Conservation (phyloP, 75 land plant genomes). For the Pseudotsuga menziesii region DNA sequence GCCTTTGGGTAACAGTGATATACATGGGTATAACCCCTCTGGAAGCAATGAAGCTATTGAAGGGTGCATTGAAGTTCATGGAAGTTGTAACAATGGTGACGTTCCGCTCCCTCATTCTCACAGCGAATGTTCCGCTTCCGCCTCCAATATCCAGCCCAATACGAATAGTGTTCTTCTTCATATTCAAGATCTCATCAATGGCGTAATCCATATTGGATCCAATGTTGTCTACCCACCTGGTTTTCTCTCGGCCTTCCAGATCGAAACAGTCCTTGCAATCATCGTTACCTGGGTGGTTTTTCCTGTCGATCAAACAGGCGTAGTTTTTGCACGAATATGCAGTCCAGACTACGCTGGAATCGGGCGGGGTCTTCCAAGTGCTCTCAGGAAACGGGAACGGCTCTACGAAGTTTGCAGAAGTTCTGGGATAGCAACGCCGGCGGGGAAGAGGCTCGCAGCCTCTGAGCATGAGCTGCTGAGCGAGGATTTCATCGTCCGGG, state of each 20-base stretch:
- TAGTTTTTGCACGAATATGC: conserved; percentile 76
- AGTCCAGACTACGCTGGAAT: conserved; percentile 60
- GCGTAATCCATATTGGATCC: conserved; percentile 29
- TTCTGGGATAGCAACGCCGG: conserved; percentile 55
- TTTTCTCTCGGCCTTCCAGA: conserved; percentile 46
- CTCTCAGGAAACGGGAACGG: conserved; percentile 53
- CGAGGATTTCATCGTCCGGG: conserved; percentile 59
- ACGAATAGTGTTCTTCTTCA: conserved; percentile 27
- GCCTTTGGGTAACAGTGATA: conserved; percentile 49
- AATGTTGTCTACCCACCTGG: conserved; percentile 36
- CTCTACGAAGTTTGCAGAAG: conserved; percentile 40
- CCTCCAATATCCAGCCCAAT: conserved; percentile 74
- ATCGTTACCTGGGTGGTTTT: conserved; percentile 17
- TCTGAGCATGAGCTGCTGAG: conserved; percentile 50
- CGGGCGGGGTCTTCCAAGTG: conserved; percentile 58
- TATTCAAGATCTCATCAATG: conserved; percentile 40
- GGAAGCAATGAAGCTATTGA: conserved; percentile 65
- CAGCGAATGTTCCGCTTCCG: conserved; percentile 69
- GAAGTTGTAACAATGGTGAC: conserved; percentile 61
- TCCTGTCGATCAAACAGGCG: conserved; percentile 54
- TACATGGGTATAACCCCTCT: conserved; percentile 57
- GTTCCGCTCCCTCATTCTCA: conserved; percentile 61
- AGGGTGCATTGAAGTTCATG: conserved; percentile 73
- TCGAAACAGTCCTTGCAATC: conserved; percentile 81
- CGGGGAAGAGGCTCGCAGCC: conserved; percentile 72